Conservation (phyloP, 2,329 filamentous ascomycete species). For the Aspergillus candidus region DNA sequence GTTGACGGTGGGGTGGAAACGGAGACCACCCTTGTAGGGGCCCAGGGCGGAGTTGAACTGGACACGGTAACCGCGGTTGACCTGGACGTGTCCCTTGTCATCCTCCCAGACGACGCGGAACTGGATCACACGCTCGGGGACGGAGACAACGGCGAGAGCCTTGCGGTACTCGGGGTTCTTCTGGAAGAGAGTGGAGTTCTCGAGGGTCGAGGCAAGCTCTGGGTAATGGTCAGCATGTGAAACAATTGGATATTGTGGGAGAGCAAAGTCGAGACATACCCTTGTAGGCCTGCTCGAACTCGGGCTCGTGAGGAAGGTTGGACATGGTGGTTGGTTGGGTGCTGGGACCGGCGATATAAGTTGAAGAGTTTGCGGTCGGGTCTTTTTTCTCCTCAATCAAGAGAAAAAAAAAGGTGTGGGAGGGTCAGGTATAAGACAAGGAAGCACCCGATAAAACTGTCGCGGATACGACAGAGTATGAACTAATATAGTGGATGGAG, state of each 20-base stretch:
- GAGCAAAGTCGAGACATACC: constrained; percentile 49
- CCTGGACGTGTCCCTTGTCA: constrained; percentile 76
- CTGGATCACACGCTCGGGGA: constrained; percentile 93
- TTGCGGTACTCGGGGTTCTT: constrained; percentile 92
- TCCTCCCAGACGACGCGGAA: constrained; percentile 98
- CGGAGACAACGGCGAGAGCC: constrained; percentile 77
- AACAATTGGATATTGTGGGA: background rate
- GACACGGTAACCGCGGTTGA: constrained; percentile 93
- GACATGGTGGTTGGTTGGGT: constrained; percentile 55
- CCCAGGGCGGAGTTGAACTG: constrained; percentile 98
- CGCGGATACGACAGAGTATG: background rate
- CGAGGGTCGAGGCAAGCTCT: constrained; percentile 94
- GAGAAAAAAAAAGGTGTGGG: constrained; percentile 1
- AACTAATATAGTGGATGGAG: constrained; percentile 8
- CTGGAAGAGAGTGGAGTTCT: constrained; percentile 86
- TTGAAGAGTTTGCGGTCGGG: constrained; percentile 4
- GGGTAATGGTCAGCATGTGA: constrained; percentile 7
- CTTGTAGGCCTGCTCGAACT: constrained; percentile 98
- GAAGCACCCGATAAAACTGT: background rate
- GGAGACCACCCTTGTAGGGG: constrained; percentile 95
- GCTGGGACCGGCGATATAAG: constrained; percentile 4
- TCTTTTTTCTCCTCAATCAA: too few relatives aligned
- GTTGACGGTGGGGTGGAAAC: constrained; percentile 72
- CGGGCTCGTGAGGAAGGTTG: constrained; percentile 79
- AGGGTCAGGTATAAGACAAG: background rate